These are phyloP conservation scores for Pseudogymnoascus sp. DNA, from an alignment of 2,329 filamentous ascomycete genomes.

Conservation along the genomic window DNA sequence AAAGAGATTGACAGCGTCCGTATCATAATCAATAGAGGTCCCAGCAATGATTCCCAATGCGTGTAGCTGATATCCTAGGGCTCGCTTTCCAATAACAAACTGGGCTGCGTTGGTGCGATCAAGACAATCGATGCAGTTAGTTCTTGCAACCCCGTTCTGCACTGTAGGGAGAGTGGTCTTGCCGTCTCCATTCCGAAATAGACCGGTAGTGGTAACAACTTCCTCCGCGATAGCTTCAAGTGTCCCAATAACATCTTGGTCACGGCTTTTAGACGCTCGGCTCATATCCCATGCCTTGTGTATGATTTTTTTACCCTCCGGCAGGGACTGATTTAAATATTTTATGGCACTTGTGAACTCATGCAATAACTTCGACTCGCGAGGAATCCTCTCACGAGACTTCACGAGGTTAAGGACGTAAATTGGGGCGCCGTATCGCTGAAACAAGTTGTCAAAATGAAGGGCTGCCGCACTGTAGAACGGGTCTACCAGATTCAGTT, in stretches of 20 bases:
- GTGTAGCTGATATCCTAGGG: slow-evolving; percentile 84
- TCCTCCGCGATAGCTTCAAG: slow-evolving; percentile 85
- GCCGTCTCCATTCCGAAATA: slow-evolving; percentile 87
- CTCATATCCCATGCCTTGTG: slow-evolving; percentile 99
- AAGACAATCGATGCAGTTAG: slow-evolving; percentile 96
- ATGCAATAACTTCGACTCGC: slow-evolving; percentile 82
- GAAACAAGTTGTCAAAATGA: slow-evolving; percentile 91
- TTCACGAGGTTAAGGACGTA: slow-evolving; percentile 92
- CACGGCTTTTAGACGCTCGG: slow-evolving; percentile 80
- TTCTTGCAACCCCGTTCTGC: slow-evolving; percentile 88
- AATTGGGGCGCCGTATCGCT: slow-evolving; percentile 84
- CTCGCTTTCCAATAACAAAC: slow-evolving; percentile 93
- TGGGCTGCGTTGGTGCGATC: slow-evolving; percentile 97
- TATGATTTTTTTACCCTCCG: slow-evolving; percentile 73
- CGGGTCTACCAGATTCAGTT: slow-evolving; percentile 89
- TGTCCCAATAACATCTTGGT: slow-evolving; percentile 89
- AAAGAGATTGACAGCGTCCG: slow-evolving; percentile 90
- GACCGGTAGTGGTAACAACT: slow-evolving; percentile 76
- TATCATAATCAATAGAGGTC: slow-evolving; percentile 81
- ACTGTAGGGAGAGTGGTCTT: slow-evolving; percentile 57
- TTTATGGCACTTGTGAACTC: slow-evolving; percentile 83
- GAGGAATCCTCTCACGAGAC: slow-evolving; percentile 73
- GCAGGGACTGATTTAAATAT: slow-evolving; percentile 92
- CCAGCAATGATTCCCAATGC: slow-evolving; percentile 80
- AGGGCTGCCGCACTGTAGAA: slow-evolving; percentile 90